Evolutionary conservation across 148 eudicot species (phyloP), one percentile per base, ranked within the genome.

Genomic region (Persicaria maculosa): DNA sequence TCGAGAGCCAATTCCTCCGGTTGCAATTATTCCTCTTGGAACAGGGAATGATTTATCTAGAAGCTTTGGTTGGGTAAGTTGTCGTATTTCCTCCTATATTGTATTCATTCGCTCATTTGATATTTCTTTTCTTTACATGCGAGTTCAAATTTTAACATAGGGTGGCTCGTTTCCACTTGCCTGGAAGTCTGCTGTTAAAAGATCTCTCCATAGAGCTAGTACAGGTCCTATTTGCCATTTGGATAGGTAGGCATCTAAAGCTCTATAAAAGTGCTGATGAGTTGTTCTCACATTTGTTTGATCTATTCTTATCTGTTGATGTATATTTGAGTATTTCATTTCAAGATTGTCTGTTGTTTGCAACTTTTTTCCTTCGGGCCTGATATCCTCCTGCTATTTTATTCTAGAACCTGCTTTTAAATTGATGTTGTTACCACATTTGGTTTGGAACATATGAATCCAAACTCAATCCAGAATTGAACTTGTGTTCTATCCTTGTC

Each of bases 131-230:
- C 20, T 6, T 65, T 65, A 65, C 70, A 65, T 36, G 17, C 0
- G 19, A 12, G 19, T 12, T 36, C 19, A 43, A 65, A 25, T 14
- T 65, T 65, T 31, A 31, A 31, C 19, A 6, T 14, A 65, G 99
- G 99, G 99, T 72, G 99, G 97, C 62, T 90, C 99, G 47, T 95
- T 95, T 84, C 99, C 99, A 45, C 92, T 85, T 82, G 90, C 87
- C 72, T 95, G 99, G 99, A 95, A 89, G 83, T 75, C 97, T 72
- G 89, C 94, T 75, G 83, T 92, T 46, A 95, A 95, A 83, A 85
- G 84, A 82, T 88, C 93, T 71, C 92, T 95, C 80, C 83, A 86
- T 64, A 86, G 71, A 85, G 90, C 90, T 62, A 78, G 81, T 67
- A 50, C 22, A 36, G 90, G 88, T 74, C 76, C 86, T 55, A 77